These are phyloP conservation scores for Pseudogymnoascus sp. DNA, from an alignment of 2,329 filamentous ascomycete genomes.

Conservation along the genomic window DNA sequence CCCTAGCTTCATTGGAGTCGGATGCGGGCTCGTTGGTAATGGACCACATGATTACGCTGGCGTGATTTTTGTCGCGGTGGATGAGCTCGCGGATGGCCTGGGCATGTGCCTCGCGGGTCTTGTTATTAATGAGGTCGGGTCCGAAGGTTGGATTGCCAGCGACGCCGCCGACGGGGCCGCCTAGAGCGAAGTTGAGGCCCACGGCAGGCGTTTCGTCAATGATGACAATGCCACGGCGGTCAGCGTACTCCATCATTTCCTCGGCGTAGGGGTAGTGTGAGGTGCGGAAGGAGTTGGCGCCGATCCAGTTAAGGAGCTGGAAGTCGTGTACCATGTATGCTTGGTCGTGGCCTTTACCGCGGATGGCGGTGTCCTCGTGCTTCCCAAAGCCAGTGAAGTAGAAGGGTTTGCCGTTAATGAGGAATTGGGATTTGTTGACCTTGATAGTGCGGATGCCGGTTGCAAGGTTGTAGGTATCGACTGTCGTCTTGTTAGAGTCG, in stretches of 20 bases:
- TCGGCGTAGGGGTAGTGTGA: slow-evolving; percentile 27
- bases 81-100: slow-evolving; percentile 59
- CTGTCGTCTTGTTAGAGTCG: neutral
- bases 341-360: slow-evolving; percentile 25
- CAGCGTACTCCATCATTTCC: slow-evolving; percentile 25
- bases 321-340: slow-evolving; percentile 29
- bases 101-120: slow-evolving; percentile 48
- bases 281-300: slow-evolving; percentile 28
- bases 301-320: slow-evolving; percentile 24
- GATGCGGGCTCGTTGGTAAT: slow-evolving; percentile 53
- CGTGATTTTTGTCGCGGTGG: slow-evolving; percentile 61
- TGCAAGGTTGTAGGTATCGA: slow-evolving; percentile 20
- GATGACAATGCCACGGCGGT: slow-evolving; percentile 25
- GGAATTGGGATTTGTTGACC: slow-evolving; percentile 18
- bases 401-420: slow-evolving; percentile 25
- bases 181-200: slow-evolving; percentile 20
- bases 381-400: slow-evolving; percentile 28
- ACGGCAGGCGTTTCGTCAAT: slow-evolving; percentile 26
- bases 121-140: slow-evolving; percentile 16
- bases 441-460: slow-evolving; percentile 21
- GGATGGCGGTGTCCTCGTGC: slow-evolving; percentile 24
- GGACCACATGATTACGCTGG: slow-evolving; percentile 65
- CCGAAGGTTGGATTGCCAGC: slow-evolving; percentile 13
- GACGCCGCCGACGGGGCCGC: slow-evolving; percentile 11
- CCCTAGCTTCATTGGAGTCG: neutral